A percentile compares a stretch with the other conserved stretches of the same genome.
Evolutionary conservation across 805 yeast species (phyloP).

Genomic region (Yarrowia sp.): DNA sequence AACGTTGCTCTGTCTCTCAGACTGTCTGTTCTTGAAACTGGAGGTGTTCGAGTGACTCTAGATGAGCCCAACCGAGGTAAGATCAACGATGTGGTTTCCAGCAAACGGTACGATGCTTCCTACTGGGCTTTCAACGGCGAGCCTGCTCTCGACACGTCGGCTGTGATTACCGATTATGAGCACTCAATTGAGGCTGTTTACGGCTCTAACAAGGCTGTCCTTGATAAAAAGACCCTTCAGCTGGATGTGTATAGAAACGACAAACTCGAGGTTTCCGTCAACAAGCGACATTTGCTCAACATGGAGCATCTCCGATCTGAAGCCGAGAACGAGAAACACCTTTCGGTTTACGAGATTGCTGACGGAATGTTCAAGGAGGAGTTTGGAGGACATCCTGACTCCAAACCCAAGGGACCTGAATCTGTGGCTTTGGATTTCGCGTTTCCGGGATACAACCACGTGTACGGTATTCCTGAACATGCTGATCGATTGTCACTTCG

Average conservation of each 20-base stretch:
- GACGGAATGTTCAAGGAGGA: slow-evolving; percentile 68
- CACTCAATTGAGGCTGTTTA: slow-evolving; percentile 35
- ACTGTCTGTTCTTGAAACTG: slow-evolving; percentile 53
- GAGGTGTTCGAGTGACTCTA: slow-evolving; percentile 58
- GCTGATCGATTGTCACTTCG: slow-evolving; percentile 74
- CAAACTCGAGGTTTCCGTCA: slow-evolving; percentile 53
- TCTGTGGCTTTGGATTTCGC: slow-evolving; percentile 77
- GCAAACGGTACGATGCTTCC: slow-evolving; percentile 56
- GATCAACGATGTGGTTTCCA: slow-evolving; percentile 39
- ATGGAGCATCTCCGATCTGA: slow-evolving; percentile 72
- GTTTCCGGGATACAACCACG: slow-evolving; percentile 57
- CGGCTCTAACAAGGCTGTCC: slow-evolving; percentile 40
- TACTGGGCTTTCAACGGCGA: slow-evolving; percentile 56
- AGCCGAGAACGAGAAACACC: slow-evolving; percentile 44
- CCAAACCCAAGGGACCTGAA: slow-evolving; percentile 70
- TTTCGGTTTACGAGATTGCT: slow-evolving; percentile 59
- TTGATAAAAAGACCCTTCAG: slow-evolving; percentile 51
- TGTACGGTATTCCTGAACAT: slow-evolving; percentile 97
- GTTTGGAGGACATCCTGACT: slow-evolving; percentile 67
- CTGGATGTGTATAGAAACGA: slow-evolving; percentile 50
- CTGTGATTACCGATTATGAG: slow-evolving; percentile 29
- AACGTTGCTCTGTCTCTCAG: slow-evolving; percentile 50
- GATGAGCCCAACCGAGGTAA: slow-evolving; percentile 58
- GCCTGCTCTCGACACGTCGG: slow-evolving; percentile 27
- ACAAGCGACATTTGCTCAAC: slow-evolving; percentile 69